phyloP scores from a whole-genome alignment of 2,329 filamentous ascomycete species.

The Dryadomyces quercus-mongolicae region DNA sequence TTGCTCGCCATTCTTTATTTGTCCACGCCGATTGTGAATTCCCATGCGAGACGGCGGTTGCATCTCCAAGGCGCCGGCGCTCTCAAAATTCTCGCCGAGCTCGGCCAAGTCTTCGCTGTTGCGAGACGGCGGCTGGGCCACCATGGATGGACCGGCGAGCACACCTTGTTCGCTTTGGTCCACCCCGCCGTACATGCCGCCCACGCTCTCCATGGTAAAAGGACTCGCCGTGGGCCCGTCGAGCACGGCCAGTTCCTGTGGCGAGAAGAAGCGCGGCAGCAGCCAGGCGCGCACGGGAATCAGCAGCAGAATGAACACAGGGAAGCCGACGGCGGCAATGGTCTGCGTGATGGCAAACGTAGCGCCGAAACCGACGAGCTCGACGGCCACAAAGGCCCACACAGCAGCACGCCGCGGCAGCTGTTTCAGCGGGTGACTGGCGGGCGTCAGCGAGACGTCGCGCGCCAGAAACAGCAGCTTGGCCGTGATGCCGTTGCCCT shows the following conservation, averaged over 20 bases:
- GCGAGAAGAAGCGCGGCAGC: slow-evolving; percentile 48
- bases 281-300: slow-evolving; percentile 54
- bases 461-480: slow-evolving; percentile 60
- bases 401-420: slow-evolving; percentile 51
- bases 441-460: slow-evolving; percentile 50
- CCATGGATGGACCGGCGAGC: neutral
- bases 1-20: neutral
- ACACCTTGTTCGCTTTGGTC: slow-evolving; percentile 2
- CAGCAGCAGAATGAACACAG: slow-evolving; percentile 57
- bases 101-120: slow-evolving; percentile 8
- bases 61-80: neutral
- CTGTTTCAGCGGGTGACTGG: slow-evolving; percentile 43
- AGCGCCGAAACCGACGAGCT: slow-evolving; percentile 59
- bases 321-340: slow-evolving; percentile 71
- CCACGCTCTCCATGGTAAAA: slow-evolving; percentile 66
- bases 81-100: slow-evolving; percentile 5
- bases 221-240: slow-evolving; percentile 65
- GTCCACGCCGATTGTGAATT: slow-evolving; percentile 10
- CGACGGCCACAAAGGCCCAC: slow-evolving; percentile 58
- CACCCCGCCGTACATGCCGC: slow-evolving; percentile 38
- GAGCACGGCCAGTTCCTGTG: slow-evolving; percentile 47
- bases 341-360: slow-evolving; percentile 77
- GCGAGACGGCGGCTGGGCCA: neutral
- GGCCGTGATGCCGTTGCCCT: slow-evolving; percentile 63
- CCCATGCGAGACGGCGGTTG: slow-evolving; percentile 1